These are phyloP conservation scores for Alternaria burnsii DNA, from an alignment of 2,329 filamentous ascomycete genomes.

Conservation along the genomic window DNA sequence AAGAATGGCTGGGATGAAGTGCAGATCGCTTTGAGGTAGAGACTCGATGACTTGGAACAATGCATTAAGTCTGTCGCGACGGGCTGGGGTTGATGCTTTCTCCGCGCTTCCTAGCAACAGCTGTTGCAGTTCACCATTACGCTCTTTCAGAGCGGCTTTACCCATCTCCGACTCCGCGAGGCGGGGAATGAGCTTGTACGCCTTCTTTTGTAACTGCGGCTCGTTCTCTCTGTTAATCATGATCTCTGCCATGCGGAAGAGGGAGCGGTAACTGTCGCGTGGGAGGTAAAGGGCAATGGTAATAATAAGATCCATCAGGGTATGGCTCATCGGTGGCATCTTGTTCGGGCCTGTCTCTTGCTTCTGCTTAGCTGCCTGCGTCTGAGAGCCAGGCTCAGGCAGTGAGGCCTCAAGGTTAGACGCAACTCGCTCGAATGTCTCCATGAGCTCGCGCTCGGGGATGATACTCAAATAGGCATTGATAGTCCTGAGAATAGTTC, in stretches of 20 bases:
- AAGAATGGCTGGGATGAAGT: slow-evolving; percentile 91
- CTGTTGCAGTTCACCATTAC: slow-evolving; percentile 80
- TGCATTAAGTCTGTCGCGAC: slow-evolving; percentile 84
- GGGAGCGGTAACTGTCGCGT: slow-evolving; percentile 79
- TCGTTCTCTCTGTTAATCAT: slow-evolving; percentile 84
- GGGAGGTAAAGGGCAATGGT: slow-evolving; percentile 95
- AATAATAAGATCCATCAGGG: slow-evolving; percentile 94
- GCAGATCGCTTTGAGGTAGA: slow-evolving; percentile 78
- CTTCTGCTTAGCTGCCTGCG: slow-evolving; percentile 70
- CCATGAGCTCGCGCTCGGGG: slow-evolving; percentile 59
- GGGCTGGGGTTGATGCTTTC: slow-evolving; percentile 85
- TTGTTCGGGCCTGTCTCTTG: slow-evolving; percentile 68
- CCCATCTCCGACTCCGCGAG: slow-evolving; percentile 83
- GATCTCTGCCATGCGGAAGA: slow-evolving; percentile 86
- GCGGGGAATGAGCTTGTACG: slow-evolving; percentile 95
- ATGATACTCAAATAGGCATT: slow-evolving; percentile 94
- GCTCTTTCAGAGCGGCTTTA: slow-evolving; percentile 75
- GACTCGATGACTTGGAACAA: slow-evolving; percentile 82
- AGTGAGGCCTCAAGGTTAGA: slow-evolving; percentile 28
- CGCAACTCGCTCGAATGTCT: slow-evolving; percentile 19
- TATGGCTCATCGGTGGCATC: slow-evolving; percentile 93
- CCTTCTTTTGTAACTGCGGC: slow-evolving; percentile 96
- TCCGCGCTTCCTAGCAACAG: slow-evolving; percentile 81
- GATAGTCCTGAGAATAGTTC: slow-evolving; percentile 90
- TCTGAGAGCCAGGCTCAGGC: slow-evolving; percentile 62